phyloP scores from a whole-genome alignment of 345 rosid species.

The Psidium guajava region DNA sequence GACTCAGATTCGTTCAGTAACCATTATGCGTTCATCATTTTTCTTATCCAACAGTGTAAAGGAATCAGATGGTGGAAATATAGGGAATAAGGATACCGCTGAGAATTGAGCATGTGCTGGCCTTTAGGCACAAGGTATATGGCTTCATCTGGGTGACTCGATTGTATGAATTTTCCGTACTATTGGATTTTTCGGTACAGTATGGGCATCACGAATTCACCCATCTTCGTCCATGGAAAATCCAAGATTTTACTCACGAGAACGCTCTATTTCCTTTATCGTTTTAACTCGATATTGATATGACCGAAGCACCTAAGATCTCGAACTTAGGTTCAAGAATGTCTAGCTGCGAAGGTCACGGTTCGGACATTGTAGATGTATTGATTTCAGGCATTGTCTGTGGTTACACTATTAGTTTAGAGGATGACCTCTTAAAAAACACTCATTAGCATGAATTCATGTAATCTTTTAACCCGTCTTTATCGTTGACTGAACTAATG shows the following conservation, averaged over 20 bases:
- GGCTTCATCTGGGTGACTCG: neutral
- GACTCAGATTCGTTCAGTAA: neutral
- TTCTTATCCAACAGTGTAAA: neutral
- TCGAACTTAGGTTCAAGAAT: neutral
- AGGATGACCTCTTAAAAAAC: neutral
- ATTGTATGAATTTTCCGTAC: neutral
- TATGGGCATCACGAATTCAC: neutral
- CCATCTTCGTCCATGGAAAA: neutral
- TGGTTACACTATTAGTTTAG: neutral
- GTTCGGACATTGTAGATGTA: neutral
- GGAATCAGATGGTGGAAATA: neutral
- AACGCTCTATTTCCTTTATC: neutral
- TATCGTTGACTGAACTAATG: neutral
- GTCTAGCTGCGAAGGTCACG: neutral
- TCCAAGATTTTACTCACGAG: neutral
- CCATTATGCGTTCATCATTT: neutral
- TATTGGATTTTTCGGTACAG: neutral
- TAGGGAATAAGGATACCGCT: neutral
- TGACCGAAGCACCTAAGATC: neutral
- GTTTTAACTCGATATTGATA: neutral
- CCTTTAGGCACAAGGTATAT: neutral
- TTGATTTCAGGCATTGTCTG: neutral
- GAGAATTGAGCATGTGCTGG: neutral
- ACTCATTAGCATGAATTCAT: neutral
- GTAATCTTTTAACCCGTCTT: neutral